A percentile compares a stretch with the other conserved stretches of the same genome.
Conservation (phyloP, 2,329 filamentous ascomycete species). For the Pseudogymnoascus sp. region DNA sequence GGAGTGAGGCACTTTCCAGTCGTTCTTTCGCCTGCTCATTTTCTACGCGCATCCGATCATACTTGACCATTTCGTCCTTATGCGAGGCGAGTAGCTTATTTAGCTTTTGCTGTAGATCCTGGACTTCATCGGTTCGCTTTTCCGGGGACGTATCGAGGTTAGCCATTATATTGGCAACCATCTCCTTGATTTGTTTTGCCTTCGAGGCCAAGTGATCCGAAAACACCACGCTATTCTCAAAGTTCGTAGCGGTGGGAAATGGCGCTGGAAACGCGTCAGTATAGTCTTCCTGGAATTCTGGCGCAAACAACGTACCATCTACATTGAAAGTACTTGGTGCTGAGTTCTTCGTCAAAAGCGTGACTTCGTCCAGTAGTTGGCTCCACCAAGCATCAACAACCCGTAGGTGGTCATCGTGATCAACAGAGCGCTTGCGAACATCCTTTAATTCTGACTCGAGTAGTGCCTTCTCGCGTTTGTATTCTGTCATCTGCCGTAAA, state of each 20-base stretch:
- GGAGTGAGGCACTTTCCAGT: slow-evolving; percentile 77
- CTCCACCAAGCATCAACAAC: slow-evolving; percentile 84
- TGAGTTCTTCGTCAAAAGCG: slow-evolving; percentile 46
- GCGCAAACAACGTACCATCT: slow-evolving; percentile 29
- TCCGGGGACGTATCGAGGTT: slow-evolving; percentile 45
- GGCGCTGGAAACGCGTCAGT: slow-evolving; percentile 36
- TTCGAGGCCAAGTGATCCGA: slow-evolving; percentile 72
- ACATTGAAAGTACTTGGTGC: slow-evolving; percentile 37
- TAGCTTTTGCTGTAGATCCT: slow-evolving; percentile 66
- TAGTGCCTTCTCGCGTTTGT: slow-evolving; percentile 80
- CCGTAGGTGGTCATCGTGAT: slow-evolving; percentile 89
- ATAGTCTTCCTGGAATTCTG: background rate
- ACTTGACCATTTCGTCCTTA: slow-evolving; percentile 69
- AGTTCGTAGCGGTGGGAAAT: slow-evolving; percentile 51
- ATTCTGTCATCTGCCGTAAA: slow-evolving; percentile 94
- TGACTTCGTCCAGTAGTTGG: slow-evolving; percentile 57
- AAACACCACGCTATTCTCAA: slow-evolving; percentile 63
- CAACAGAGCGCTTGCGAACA: slow-evolving; percentile 64
- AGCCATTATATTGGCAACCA: slow-evolving; percentile 61
- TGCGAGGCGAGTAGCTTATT: slow-evolving; percentile 69
- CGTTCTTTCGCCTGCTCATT: slow-evolving; percentile 81
- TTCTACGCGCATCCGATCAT: slow-evolving; percentile 67
- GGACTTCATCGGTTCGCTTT: slow-evolving; percentile 56
- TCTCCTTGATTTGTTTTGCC: slow-evolving; percentile 66
- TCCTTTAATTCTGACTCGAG: slow-evolving; percentile 76